These are phyloP conservation scores for Cenchrus purpureus DNA, from an alignment of 176 grass and related monocot genomes.

Conservation along the genomic window DNA sequence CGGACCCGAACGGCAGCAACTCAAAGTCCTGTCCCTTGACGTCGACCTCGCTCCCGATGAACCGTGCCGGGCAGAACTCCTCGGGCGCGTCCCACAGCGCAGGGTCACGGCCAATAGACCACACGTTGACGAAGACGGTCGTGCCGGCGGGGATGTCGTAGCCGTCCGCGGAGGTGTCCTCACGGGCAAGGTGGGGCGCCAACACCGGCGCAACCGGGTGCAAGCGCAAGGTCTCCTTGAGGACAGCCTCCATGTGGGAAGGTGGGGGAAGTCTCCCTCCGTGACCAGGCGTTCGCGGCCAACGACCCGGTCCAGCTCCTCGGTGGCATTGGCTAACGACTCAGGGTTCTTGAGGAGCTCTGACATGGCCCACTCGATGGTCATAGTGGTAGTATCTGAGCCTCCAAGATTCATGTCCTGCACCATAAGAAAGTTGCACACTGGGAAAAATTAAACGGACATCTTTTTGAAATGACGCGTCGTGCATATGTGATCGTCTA, in stretches of 20 bases:
- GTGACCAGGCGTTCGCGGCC: conserved; percentile 43
- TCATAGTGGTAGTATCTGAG: conserved; percentile 55
- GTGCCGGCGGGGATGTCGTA: conserved; percentile 52
- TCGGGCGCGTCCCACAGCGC: conserved; percentile 50
- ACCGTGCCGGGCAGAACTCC: conserved; percentile 51
- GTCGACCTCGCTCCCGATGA: conserved; percentile 47
- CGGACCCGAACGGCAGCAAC: conserved; percentile 59
- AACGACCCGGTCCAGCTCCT: conserved; percentile 62
- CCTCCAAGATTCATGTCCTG: conserved; percentile 61
- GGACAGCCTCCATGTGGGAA: conserved; percentile 54
- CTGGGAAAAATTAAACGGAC: background rate
- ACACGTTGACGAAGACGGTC: conserved; percentile 49
- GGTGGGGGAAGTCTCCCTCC: conserved; percentile 47
- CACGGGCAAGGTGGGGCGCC: conserved; percentile 31
- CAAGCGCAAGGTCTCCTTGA: conserved; percentile 67
- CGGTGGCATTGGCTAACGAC: conserved; percentile 49
- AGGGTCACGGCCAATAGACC: conserved; percentile 61
- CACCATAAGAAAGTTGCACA: background rate
- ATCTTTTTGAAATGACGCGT: no score
- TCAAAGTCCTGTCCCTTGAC: conserved; percentile 63
- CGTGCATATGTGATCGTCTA: no score
- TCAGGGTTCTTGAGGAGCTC: conserved; percentile 51
- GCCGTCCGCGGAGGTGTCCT: conserved; percentile 41
- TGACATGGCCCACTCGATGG: conserved; percentile 57
- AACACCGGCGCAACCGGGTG: conserved; percentile 56